Percentiles rank a stretch among this genome's conserved stretches.
phyloP scores from a whole-genome alignment of 345 rosid species.

The Mallotus nudiflorus region DNA sequence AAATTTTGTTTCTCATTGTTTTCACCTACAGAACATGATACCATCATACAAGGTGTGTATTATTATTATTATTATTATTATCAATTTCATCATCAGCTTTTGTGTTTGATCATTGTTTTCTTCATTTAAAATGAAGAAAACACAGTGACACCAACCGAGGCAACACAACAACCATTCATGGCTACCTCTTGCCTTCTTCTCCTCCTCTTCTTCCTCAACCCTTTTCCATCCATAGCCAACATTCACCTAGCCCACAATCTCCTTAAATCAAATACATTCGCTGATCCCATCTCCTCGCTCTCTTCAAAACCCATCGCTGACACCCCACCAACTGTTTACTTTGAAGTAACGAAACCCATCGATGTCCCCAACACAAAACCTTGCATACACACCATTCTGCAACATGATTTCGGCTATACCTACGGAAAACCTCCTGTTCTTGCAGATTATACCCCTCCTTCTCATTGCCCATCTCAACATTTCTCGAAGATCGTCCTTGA shows the following conservation, averaged over 20 bases:
- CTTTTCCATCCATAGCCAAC: conserved; percentile 35
- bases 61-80: too few relatives aligned
- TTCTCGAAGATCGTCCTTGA: conserved; percentile 78
- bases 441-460: conserved; percentile 66
- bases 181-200: conserved; percentile 35
- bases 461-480: conserved; percentile 44
- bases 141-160: too few relatives aligned
- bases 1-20: too few relatives aligned
- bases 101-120: too few relatives aligned
- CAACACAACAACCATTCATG: conserved; percentile 34
- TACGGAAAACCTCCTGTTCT: conserved; percentile 67
- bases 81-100: too few relatives aligned
- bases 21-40: too few relatives aligned
- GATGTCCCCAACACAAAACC: conserved; percentile 40
- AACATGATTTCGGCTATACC: conserved; percentile 70
- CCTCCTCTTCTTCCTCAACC: conserved; percentile 26
- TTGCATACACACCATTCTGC: conserved; percentile 57
- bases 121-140: too few relatives aligned
- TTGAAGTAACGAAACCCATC: conserved; percentile 76
- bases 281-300: conserved; percentile 20
- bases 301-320: conserved; percentile 1
- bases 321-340: conserved; percentile 57
- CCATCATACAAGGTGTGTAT: too few relatives aligned
- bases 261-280: too few relatives aligned
- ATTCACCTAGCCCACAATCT: conserved; percentile 40